phyloP scores from a whole-genome alignment of 805 yeast genomes.

The Kuraishia floccosa region DNA sequence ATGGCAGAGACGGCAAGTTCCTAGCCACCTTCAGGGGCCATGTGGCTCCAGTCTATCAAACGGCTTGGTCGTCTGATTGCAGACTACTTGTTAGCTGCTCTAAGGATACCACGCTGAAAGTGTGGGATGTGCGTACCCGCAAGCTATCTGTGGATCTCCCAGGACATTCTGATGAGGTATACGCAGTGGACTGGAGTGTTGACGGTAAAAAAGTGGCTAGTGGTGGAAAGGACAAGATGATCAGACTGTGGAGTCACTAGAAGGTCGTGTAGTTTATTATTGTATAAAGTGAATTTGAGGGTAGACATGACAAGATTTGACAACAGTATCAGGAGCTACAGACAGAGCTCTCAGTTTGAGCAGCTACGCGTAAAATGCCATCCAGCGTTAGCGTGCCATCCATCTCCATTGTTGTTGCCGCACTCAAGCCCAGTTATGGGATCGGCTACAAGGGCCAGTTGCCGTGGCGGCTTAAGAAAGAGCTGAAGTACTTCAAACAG shows the following conservation, averaged over 20 bases:
- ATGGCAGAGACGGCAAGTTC: conserved; percentile 85
- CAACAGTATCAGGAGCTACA: too few species aligned
- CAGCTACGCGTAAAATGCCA: too few species aligned
- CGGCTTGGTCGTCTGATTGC: conserved; percentile 96
- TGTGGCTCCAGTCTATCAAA: conserved; percentile 95
- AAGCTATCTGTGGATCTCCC: conserved; percentile 85
- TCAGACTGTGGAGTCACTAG: conserved; percentile 84
- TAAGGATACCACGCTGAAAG: conserved; percentile 91
- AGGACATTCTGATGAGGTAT: conserved; percentile 93
- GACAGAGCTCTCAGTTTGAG: too few species aligned
- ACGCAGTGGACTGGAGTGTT: conserved; percentile 95
- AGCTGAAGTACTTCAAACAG: conserved; percentile 74
- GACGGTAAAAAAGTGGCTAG: conserved; percentile 93
- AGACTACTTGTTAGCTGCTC: conserved; percentile 87
- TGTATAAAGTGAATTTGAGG: too few species aligned
- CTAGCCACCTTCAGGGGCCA: conserved; percentile 90
- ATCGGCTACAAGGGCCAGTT: conserved; percentile 74
- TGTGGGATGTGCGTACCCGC: conserved; percentile 87
- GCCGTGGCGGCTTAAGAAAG: conserved; percentile 82
- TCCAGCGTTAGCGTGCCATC: too few species aligned
- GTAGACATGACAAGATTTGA: too few species aligned
- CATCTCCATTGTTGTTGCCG: conserved; percentile 81
- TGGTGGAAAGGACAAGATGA: conserved; percentile 95
- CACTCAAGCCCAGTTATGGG: conserved; percentile 67
- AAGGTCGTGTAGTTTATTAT: too few species aligned